phyloP scores from a whole-genome alignment of 2,329 filamentous ascomycete genomes.

The Trichoderma aggressivum region DNA sequence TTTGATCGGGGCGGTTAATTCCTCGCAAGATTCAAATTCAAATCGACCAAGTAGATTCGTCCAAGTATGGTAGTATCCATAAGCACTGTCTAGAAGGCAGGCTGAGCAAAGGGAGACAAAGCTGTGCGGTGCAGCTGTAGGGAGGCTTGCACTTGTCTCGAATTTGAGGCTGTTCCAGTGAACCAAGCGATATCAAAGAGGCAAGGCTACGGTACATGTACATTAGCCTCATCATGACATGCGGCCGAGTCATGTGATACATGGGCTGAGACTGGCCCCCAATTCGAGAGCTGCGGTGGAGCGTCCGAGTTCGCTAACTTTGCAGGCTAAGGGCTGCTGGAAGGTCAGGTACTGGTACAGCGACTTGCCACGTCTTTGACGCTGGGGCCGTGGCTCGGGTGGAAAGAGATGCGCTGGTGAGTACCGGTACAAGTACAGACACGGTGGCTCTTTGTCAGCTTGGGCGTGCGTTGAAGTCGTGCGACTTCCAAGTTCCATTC shows the following conservation, averaged over 20 bases:
- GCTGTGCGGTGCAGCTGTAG: background rate
- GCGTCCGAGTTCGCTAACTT: background rate
- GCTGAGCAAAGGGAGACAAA: background rate
- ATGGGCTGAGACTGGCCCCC: constrained; percentile 10
- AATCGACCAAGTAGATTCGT: background rate
- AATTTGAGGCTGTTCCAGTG: background rate
- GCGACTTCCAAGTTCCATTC: background rate
- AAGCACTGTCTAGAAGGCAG: background rate
- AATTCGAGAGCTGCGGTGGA: constrained; percentile 16
- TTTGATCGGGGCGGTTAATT: background rate
- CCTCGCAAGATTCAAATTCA: background rate
- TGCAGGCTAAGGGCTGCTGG: background rate
- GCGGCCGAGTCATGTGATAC: constrained; percentile 17
- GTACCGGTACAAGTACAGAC: background rate
- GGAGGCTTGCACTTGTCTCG: background rate
- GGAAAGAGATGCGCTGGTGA: background rate
- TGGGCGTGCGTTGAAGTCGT: background rate
- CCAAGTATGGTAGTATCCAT: background rate
- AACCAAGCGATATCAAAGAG: background rate
- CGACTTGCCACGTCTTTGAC: background rate
- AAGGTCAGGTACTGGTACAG: background rate
- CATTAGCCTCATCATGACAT: background rate
- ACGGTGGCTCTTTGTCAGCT: background rate
- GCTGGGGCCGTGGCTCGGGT: background rate
- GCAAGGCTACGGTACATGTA: background rate